Evolutionary conservation across 1,284 basidiomycete genomes (phyloP), one percentile per base, ranked within the genome.

Genomic region (Mixia osmundae): DNA sequence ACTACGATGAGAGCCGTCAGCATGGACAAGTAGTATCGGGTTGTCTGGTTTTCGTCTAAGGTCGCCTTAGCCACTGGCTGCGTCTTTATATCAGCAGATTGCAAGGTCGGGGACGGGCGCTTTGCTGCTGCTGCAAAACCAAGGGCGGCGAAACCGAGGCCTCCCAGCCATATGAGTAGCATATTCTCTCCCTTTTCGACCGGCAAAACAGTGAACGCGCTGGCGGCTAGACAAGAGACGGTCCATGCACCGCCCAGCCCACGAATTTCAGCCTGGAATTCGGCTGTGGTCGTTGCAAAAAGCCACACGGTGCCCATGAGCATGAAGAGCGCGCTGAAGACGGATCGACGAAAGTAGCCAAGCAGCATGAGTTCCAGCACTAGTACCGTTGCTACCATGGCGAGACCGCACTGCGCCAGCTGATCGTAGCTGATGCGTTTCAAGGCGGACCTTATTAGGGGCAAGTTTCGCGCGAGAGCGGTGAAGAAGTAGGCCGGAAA

Each of bases 181-280:
- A 74, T 38, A 44, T 61, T 72, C 54, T 85, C 79, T 12, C 62
- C 59, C 51, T 79, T 78, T 44, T 83, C 71, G 3, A 80, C 71
- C 12, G 67, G 60, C 20, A 85, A 85, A 2, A 76, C 45, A 0
- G 64, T 68, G n/a, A n/a, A n/a, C n/a, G n/a, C n/a, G n/a, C n/a
- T n/a, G 1, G 65, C 69, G 8, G 59, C 47, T 3, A 68, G 43
- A 53, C 72, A 80, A 3, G 60, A 58, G 3, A 53, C 20, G 1
- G 54, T 51, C 77, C 75, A 82, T 0, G 54, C 45, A 1, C 55
- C 30, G 2, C 57, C 41, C 18, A 63, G 50, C 1, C 35, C 42
- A 35, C 51, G 39, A 39, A 62, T 50, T 29, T 51, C 47, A 15
- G 50, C 37, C 36, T 51, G 42, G 18, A 54, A 51, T 6, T 48